A percentile compares a stretch with the other conserved stretches of the same genome.
Evolutionary conservation across 306 rosid genomes (phyloP).

Genomic region (Dicorynia guianensis): DNA sequence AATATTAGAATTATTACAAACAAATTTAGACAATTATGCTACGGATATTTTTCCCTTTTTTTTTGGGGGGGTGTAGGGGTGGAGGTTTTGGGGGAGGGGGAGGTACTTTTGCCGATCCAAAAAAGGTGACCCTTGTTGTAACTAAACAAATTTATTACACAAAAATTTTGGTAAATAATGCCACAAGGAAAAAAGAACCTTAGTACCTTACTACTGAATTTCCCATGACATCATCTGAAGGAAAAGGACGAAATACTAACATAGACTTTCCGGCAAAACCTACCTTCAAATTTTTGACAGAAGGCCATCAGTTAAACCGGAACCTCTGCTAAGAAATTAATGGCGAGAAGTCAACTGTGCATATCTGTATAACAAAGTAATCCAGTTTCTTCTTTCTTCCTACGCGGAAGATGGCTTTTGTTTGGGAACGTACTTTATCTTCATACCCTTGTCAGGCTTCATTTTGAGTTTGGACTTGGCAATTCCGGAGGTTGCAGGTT

Average conservation of each 20-base stretch:
- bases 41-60: not conserved
- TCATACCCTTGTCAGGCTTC: conserved; percentile 60
- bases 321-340: conserved; percentile 64
- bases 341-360: conserved; percentile 57
- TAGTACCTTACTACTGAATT: conserved; percentile 47
- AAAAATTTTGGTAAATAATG: conserved; percentile 32
- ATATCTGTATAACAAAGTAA: conserved; percentile 53
- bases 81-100: not conserved
- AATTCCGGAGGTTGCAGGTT: conserved; percentile 44
- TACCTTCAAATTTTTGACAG: conserved; percentile 62
- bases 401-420: conserved; percentile 49
- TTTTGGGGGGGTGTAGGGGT: not conserved
- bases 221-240: conserved; percentile 41
- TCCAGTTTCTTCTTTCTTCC: conserved; percentile 46
- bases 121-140: conserved; percentile 15
- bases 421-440: conserved; percentile 65
- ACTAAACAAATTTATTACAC: conserved; percentile 46
- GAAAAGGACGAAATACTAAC: conserved; percentile 41
- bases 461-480: conserved; percentile 53
- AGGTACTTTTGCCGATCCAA: not conserved
- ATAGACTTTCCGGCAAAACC: conserved; percentile 54
- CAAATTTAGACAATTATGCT: not conserved
- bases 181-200: conserved; percentile 36
- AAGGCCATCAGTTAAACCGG: conserved; percentile 70
- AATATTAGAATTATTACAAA: not conserved